phyloP scores from a whole-genome alignment of 2,329 filamentous ascomycete species.

The Leptodontidium sp. region DNA sequence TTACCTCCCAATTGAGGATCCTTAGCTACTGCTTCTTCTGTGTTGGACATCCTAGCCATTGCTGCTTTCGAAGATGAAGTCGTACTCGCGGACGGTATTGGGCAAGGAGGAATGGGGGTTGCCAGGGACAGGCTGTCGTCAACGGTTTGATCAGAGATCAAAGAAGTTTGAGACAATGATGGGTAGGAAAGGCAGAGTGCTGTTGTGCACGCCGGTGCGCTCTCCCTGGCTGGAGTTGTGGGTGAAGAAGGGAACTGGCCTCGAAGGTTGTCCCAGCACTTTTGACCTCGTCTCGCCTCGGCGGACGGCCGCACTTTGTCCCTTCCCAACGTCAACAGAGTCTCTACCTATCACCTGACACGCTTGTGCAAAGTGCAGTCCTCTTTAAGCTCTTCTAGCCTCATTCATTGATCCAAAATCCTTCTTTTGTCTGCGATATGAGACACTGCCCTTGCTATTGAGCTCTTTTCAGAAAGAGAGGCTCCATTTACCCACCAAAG shows the following conservation, averaged over 20 bases:
- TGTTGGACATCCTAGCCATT: not conserved
- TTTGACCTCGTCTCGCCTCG: slow-evolving; percentile 9
- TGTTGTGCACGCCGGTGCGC: not conserved
- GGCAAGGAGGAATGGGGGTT: not conserved
- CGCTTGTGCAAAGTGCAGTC: not conserved
- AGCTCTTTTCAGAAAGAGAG: not conserved
- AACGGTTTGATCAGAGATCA: not conserved
- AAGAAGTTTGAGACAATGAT: not conserved
- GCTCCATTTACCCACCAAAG: not conserved
- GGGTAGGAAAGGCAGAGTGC: not conserved
- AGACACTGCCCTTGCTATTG: not conserved
- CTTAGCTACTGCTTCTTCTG: not conserved
- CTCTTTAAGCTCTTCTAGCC: not conserved
- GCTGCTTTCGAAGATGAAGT: not conserved
- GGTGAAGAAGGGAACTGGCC: not conserved
- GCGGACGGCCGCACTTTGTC: slow-evolving; percentile 7
- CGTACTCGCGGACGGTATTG: not conserved
- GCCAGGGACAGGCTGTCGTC: not conserved
- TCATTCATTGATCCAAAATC: not conserved
- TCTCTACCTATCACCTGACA: slow-evolving; percentile 4
- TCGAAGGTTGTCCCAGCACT: not conserved
- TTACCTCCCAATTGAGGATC: slow-evolving; percentile 1
- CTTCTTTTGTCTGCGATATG: not conserved
- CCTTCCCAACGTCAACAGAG: slow-evolving; percentile 10
- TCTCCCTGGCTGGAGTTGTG: not conserved